phyloP scores from a whole-genome alignment of 2,329 filamentous ascomycete species.

The Epichloe brachyelytri region DNA sequence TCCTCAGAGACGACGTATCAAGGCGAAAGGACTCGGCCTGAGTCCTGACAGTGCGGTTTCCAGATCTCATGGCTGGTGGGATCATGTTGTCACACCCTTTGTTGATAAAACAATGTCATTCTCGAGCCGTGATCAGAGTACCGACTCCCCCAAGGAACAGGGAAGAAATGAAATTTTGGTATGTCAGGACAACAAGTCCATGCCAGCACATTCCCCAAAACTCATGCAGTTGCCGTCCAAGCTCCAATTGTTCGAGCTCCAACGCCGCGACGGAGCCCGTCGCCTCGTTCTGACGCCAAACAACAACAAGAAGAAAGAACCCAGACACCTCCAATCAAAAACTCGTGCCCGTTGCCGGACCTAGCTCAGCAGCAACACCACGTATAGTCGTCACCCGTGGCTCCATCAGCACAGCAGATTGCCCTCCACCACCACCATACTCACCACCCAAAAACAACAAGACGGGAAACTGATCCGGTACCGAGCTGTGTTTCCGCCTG shows the following conservation, averaged over 20 bases:
- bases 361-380: neutral
- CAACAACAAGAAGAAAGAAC: conserved; percentile 1
- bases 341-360: neutral
- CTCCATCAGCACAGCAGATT: conserved; percentile 15
- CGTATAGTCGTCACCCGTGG: conserved; percentile 1
- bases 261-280: conserved; percentile 21
- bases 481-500: conserved; percentile 44
- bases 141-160: conserved; percentile 18
- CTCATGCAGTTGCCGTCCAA: conserved; percentile 11
- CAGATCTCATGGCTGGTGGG: conserved; percentile 63
- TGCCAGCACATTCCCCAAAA: conserved; percentile 8
- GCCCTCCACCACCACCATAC: conserved; percentile 38
- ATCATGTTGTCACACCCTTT: conserved; percentile 62
- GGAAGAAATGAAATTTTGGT: conserved; percentile 27
- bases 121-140: conserved; percentile 23
- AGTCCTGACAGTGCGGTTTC: conserved; percentile 39
- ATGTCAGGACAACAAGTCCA: conserved; percentile 6
- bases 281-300: conserved; percentile 13
- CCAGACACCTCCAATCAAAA: neutral
- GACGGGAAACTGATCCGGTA: conserved; percentile 32
- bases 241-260: conserved; percentile 25
- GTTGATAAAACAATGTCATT: conserved; percentile 31
- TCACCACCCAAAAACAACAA: conserved; percentile 29
- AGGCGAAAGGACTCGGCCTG: conserved; percentile 23
- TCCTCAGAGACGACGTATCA: conserved; percentile 26